Conservation (phyloP, 2,329 filamentous ascomycete genomes). For the Peltaster fructicola region DNA sequence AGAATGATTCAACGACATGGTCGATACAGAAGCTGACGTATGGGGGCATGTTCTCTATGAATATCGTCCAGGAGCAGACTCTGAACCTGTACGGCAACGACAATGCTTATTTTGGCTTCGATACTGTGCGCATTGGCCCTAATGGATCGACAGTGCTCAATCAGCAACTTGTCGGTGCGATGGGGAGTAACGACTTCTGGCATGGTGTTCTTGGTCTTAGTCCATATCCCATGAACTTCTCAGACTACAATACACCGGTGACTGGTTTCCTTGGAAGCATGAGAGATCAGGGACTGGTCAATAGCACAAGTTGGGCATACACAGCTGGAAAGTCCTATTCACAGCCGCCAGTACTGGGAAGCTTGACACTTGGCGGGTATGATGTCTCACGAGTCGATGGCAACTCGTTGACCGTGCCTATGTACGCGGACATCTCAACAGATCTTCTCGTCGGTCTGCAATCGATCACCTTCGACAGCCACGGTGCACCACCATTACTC, state of each 20-base stretch:
- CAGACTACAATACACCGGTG: constrained; percentile 4
- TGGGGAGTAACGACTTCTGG: constrained; percentile 17
- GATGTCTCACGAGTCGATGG: constrained; percentile 21
- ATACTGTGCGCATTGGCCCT: constrained; percentile 14
- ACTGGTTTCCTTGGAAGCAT: constrained; percentile 9
- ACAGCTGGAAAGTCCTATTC: constrained; percentile 15
- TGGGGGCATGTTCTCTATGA: constrained; percentile 14
- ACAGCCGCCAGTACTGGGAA: constrained; percentile 11
- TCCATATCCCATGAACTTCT: constrained; percentile 9
- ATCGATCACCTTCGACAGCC: constrained; percentile 9
- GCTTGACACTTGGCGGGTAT: constrained; percentile 25
- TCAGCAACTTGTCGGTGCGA: constrained; percentile 18
- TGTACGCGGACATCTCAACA: constrained; percentile 10
- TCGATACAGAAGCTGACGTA: constrained; percentile 17
- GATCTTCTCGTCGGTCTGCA: constrained; percentile 10
- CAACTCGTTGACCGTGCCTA: constrained; percentile 13
- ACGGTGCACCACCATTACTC: constrained; percentile 10
- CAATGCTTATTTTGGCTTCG: constrained; percentile 21
- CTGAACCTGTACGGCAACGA: constrained; percentile 9
- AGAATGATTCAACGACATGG: constrained; percentile 20
- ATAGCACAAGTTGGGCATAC: constrained; percentile 12
- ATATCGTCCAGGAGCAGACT: constrained; percentile 8
- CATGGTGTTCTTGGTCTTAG: constrained; percentile 18
- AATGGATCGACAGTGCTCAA: constrained; percentile 10
- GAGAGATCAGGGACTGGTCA: constrained; percentile 6